A percentile compares a stretch with the other conserved stretches of the same genome.
phyloP scores from a whole-genome alignment of 306 rosid genomes.

The Boehmeria nivea region DNA sequence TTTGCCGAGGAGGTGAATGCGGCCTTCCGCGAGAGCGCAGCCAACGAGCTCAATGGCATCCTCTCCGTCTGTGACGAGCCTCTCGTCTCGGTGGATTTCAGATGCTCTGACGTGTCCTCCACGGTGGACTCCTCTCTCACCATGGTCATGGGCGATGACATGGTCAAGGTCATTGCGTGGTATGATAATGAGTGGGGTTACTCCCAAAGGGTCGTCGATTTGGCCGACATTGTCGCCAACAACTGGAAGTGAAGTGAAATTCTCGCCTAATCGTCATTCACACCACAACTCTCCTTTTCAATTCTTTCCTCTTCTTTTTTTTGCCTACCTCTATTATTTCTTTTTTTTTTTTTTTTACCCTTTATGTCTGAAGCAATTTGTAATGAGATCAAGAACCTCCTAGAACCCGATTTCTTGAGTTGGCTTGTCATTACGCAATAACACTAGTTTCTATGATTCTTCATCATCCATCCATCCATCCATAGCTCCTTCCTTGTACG shows the following conservation, averaged over 20 bases:
- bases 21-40: conserved; percentile 84
- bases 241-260: conserved; percentile 86
- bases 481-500: too few species aligned
- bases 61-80: conserved; percentile 95
- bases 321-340: conserved; percentile 7
- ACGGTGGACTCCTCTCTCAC: conserved; percentile 93
- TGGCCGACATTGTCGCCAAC: conserved; percentile 95
- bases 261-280: too few species aligned
- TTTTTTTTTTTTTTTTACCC: conserved; percentile 7
- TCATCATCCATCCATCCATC: too few species aligned
- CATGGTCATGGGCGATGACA: conserved; percentile 96
- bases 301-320: conserved; percentile 17
- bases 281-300: too few species aligned
- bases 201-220: conserved; percentile 96
- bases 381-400: conserved; percentile 26
- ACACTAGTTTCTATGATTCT: conserved; percentile 6
- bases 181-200: conserved; percentile 98
- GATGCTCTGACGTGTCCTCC: conserved; percentile 94
- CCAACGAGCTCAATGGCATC: conserved; percentile 64
- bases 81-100: conserved; percentile 84
- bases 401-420: conserved; percentile 36
- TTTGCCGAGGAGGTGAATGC: conserved; percentile 95
- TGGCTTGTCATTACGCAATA: conserved; percentile 35
- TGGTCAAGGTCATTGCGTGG: conserved; percentile 99
- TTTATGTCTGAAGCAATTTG: conserved; percentile 26